Conservation (phyloP, 1,284 basidiomycete species). For the Xerocomus nothofagi region DNA sequence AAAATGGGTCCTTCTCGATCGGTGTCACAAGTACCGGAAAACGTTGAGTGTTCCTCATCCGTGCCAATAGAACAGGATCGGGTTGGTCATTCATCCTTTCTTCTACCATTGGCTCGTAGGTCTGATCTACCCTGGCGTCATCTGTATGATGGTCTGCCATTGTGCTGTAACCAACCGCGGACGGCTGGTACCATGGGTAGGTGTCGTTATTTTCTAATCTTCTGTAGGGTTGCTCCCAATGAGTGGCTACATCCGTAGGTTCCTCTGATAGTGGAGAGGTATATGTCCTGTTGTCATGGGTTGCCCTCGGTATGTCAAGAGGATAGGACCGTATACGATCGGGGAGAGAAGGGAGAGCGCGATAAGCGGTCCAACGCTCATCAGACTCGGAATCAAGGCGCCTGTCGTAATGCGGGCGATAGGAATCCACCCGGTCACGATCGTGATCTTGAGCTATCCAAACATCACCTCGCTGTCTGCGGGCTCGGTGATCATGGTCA, state of each 20-base stretch:
- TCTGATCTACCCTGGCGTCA: conserved; percentile 4
- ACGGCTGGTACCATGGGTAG: conserved; percentile 13
- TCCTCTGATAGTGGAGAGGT: background rate
- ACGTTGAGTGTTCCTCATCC: conserved; percentile 24
- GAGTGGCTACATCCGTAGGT: background rate
- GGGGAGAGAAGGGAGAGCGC: conserved; percentile 2
- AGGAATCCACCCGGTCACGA: conserved; percentile 10
- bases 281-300: conserved; percentile 11
- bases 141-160: conserved; percentile 7
- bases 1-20: background rate
- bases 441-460: conserved; percentile 22
- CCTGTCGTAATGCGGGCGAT: conserved; percentile 14
- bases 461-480: conserved; percentile 24
- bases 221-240: conserved; percentile 14
- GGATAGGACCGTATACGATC: conserved; percentile 11
- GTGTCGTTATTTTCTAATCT: conserved; percentile 16
- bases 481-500: conserved; percentile 23
- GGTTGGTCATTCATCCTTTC: conserved; percentile 16
- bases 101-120: conserved; percentile 16
- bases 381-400: conserved; percentile 16
- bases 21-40: conserved; percentile 19
- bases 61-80: conserved; percentile 27
- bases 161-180: conserved; percentile 1
- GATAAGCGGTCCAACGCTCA: conserved; percentile 15
- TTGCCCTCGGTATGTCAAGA: conserved; percentile 9